Evolutionary conservation across 495 filamentous ascomycete genomes (phyloP).

Genomic region (Penicillium lividum): DNA sequence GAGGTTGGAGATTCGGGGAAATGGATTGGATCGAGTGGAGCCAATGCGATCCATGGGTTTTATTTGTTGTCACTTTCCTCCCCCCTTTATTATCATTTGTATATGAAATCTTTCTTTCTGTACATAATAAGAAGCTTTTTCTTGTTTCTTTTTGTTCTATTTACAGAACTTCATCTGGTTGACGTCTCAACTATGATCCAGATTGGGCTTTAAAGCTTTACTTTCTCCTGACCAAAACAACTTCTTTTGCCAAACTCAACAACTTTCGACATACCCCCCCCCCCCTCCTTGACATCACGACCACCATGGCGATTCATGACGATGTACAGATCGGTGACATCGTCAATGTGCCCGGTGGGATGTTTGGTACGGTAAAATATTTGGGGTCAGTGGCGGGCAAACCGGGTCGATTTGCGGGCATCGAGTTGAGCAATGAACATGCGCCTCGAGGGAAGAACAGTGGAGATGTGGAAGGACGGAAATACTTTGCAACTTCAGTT

Average conservation of each 20-base stretch:
- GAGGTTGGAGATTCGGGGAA: conserved; percentile 1
- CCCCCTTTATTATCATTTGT: conserved; percentile 18
- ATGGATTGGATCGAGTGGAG: conserved; percentile 21
- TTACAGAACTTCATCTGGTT: conserved; percentile 8
- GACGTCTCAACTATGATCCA: conserved; percentile 17
- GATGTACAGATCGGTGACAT: conserved; percentile 80
- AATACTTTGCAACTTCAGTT: conserved; percentile 79
- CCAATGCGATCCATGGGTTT: conserved; percentile 13
- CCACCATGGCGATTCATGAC: conserved; percentile 40
- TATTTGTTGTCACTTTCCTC: conserved; percentile 30
- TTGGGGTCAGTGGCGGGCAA: conserved; percentile 85
- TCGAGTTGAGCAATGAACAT: conserved; percentile 82
- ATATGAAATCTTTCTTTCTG: conserved; percentile 7
- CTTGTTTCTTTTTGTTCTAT: conserved; percentile 1
- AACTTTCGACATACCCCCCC: conserved; percentile 5
- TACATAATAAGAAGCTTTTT: conserved; percentile 8
- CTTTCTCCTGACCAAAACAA: conserved; percentile 5
- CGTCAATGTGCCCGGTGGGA: conserved; percentile 93
- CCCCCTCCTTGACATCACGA: neutral
- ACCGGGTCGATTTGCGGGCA: conserved; percentile 89
- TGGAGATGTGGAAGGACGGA: conserved; percentile 86
- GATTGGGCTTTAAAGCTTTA: conserved; percentile 14
- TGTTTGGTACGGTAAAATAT: conserved; percentile 89
- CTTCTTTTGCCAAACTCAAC: conserved; percentile 8
- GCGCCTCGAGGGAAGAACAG: conserved; percentile 88